Base-by-base conservation (phyloP, 2,329 filamentous ascomycete species). In the Pseudogymnoascus destructans region DNA sequence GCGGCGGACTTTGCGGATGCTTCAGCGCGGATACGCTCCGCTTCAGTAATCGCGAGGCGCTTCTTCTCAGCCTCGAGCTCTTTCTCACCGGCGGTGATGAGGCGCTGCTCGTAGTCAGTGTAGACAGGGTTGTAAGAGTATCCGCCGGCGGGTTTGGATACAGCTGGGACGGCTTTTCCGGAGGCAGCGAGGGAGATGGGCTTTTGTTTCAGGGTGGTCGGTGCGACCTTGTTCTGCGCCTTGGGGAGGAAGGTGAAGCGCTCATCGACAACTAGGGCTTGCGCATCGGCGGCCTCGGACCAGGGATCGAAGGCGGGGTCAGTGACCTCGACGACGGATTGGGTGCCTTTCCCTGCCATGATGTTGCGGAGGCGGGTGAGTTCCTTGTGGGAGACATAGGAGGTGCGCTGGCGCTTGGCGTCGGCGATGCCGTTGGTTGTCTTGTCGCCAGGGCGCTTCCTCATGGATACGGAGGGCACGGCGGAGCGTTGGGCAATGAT, bases 101-200 rank as follows among this genome's bases (percentile, higher is more conserved):
- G 74, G 13, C 92, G 80, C 7, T 81, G 78, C 65, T 91, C 85
- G 78, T 95, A 98, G 62, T 95, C 90, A 62, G 82, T 79, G 65
- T 95, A 95, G 5, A 81, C 75, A 0, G 93, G 93, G 70, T 98
- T 98, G 75, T 98, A 98, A 66, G 89, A 95, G 71, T 85, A 89
- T 60, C 89, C 90, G 13, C 85, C 89, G 5, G 83, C 79, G 1
- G 93, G 93, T 67, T 84, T 87, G 61, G 79, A 77, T 0, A 98
- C 86, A 2, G 90, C 84, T 1, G 89, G 87, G 7, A 95, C 76
- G 0, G 79, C 72, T 70, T 92, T 95, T 35, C 90, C 91, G 67
- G 79, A 89, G 42, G 86, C 87, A n/a, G 87, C 80, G 27, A 97
- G 79, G 3, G 91, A 89, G 57, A 95, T 78, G 3, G 93, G 88